These are phyloP conservation scores for Dictyostelium capitatum DNA, from an alignment of 78 protist genomes.

Conservation along the genomic window DNA sequence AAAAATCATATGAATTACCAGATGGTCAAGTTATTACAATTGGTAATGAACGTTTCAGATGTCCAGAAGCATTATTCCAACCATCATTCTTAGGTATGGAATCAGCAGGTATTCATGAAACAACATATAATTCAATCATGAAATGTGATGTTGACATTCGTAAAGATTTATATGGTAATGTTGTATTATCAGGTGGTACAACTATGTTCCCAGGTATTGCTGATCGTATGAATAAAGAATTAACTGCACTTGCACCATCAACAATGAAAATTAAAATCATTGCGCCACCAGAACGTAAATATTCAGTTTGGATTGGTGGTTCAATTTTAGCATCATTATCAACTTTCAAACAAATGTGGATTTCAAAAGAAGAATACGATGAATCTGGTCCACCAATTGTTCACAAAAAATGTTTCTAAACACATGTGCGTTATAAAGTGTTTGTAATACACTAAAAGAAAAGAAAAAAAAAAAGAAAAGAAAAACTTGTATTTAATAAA, in stretches of 20 bases:
- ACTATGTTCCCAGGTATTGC: constrained; percentile 42
- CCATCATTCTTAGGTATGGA: constrained; percentile 92
- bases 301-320: constrained; percentile 93
- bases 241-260: constrained; percentile 72
- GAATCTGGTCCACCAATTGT: constrained; percentile 58
- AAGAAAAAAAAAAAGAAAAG: too few relatives aligned
- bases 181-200: constrained; percentile 89
- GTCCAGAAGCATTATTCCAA: constrained; percentile 93
- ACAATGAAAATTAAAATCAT: constrained; percentile 45
- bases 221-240: constrained; percentile 68
- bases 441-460: too few relatives aligned
- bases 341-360: constrained; percentile 85
- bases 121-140: constrained; percentile 69
- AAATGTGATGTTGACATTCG: constrained; percentile 81
- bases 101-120: constrained; percentile 76
- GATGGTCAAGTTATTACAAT: constrained; percentile 84
- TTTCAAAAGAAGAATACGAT: constrained; percentile 88
- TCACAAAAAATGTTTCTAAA: constrained; percentile 18
- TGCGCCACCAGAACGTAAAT: constrained; percentile 86
- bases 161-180: constrained; percentile 61
- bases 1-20: constrained; percentile 61
- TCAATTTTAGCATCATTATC: constrained; percentile 86
- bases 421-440: too few relatives aligned
- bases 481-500: too few relatives aligned
- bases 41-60: constrained; percentile 86